phyloP scores from a whole-genome alignment of 306 rosid species.

The Carpinus fangiana region DNA sequence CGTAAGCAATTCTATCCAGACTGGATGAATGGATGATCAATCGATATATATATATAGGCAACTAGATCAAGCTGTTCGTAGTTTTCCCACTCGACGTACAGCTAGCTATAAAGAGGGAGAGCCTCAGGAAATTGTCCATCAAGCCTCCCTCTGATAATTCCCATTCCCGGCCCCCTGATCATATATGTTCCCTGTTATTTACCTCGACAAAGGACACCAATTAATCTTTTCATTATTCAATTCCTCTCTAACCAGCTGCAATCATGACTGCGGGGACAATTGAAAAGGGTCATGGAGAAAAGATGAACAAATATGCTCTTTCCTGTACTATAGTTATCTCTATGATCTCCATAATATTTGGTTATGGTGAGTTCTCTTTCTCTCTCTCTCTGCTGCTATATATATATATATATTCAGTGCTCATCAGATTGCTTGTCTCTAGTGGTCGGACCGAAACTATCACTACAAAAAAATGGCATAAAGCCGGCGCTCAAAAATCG shows the following conservation, averaged over 20 bases:
- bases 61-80: constrained; percentile 13
- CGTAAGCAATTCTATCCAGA: not conserved
- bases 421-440: no score
- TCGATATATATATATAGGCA: not conserved
- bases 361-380: constrained; percentile 39
- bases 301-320: not conserved
- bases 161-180: constrained; percentile 4
- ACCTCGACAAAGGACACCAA: not conserved
- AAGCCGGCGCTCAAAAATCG: no score
- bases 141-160: constrained; percentile 5
- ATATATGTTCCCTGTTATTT: not conserved
- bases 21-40: not conserved
- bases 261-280: not conserved
- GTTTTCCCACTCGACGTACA: constrained; percentile 25
- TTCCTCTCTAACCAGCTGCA: not conserved
- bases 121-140: constrained; percentile 34
- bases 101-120: constrained; percentile 63
- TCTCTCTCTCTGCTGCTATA: not conserved
- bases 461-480: no score
- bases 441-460: no score
- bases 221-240: not conserved
- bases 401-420: no score
- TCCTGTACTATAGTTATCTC: constrained; percentile 4
- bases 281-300: not conserved
- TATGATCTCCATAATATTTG: constrained; percentile 16